phyloP scores from a whole-genome alignment of 2,329 filamentous ascomycete genomes.

The Lachnellula cervina region DNA sequence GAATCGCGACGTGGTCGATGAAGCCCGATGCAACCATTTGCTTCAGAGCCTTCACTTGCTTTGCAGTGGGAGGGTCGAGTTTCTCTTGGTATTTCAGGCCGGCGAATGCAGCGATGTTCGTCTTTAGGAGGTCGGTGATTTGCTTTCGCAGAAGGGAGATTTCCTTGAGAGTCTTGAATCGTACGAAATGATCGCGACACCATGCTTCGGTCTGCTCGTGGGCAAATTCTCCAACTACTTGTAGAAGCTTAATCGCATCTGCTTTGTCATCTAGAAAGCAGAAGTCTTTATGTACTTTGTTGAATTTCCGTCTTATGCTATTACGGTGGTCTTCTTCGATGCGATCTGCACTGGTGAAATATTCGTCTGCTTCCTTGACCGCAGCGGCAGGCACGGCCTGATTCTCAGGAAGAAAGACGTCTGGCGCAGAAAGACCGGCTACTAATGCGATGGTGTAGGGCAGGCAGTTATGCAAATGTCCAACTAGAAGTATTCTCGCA shows the following conservation, averaged over 20 bases:
- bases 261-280: slow-evolving; percentile 75
- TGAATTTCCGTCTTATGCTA: slow-evolving; percentile 55
- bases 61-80: slow-evolving; percentile 55
- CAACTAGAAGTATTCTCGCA: slow-evolving; percentile 85
- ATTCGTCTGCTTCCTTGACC: slow-evolving; percentile 44
- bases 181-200: slow-evolving; percentile 79
- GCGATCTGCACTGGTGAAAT: slow-evolving; percentile 62
- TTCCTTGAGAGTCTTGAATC: slow-evolving; percentile 82
- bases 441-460: slow-evolving; percentile 86
- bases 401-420: slow-evolving; percentile 79
- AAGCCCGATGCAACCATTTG: slow-evolving; percentile 91
- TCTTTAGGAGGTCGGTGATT: slow-evolving; percentile 72
- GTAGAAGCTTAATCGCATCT: slow-evolving; percentile 86
- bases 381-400: slow-evolving; percentile 61
- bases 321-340: slow-evolving; percentile 66
- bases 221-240: slow-evolving; percentile 82
- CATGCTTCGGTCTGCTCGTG: slow-evolving; percentile 68
- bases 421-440: slow-evolving; percentile 79
- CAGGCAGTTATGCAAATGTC: slow-evolving; percentile 74
- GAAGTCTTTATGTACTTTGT: slow-evolving; percentile 72
- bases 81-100: slow-evolving; percentile 52
- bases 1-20: slow-evolving; percentile 89
- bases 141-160: slow-evolving; percentile 77
- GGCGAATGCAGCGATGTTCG: slow-evolving; percentile 64
- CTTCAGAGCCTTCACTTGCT: slow-evolving; percentile 74